Conservation (phyloP, 345 rosid genomes). For the Luvunga scandens region DNA sequence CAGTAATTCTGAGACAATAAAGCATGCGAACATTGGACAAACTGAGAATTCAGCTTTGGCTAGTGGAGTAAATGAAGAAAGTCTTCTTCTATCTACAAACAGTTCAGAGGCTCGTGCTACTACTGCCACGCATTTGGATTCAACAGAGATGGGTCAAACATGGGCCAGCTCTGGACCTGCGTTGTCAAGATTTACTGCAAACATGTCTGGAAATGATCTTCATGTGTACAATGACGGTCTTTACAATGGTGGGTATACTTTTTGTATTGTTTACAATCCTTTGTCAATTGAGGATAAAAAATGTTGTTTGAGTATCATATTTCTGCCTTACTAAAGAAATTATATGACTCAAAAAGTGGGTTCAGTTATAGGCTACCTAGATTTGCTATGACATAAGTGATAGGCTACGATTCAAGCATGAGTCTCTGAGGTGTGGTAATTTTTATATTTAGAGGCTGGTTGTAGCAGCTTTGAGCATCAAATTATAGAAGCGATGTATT, state of each 20-base stretch:
- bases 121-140: constrained; percentile 18
- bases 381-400: background rate
- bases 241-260: constrained; percentile 26
- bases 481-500: background rate
- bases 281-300: constrained; percentile 4
- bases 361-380: background rate
- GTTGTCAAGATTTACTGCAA: constrained; percentile 6
- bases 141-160: constrained; percentile 28
- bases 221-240: constrained; percentile 19
- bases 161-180: constrained; percentile 19
- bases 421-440: background rate
- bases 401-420: background rate
- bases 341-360: background rate
- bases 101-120: constrained; percentile 24
- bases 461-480: constrained; percentile 3
- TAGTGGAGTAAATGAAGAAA: constrained; percentile 36
- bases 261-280: constrained; percentile 6
- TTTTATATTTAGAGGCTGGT: background rate
- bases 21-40: constrained; percentile 27
- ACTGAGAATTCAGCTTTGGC: constrained; percentile 29
- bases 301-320: background rate
- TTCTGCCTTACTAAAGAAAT: background rate
- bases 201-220: constrained; percentile 26
- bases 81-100: constrained; percentile 21
- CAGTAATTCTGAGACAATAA: constrained; percentile 33